These are phyloP conservation scores for Lecanicillium sp. DNA, from an alignment of 2,329 filamentous ascomycete genomes.

Conservation along the genomic window DNA sequence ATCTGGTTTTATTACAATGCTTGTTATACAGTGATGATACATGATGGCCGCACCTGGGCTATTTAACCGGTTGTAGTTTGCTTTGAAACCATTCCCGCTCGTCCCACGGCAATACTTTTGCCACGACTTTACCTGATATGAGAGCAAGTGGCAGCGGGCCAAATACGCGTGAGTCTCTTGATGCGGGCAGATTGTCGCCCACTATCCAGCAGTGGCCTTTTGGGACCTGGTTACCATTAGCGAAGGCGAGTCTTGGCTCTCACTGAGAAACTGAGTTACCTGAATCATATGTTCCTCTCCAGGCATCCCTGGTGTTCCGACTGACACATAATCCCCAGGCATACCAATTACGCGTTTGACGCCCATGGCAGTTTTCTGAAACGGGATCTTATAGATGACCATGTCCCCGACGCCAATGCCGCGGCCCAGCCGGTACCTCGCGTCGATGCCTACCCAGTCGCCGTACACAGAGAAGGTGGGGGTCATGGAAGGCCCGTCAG, in stretches of 20 bases:
- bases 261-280: conserved; percentile 35
- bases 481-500: conserved; percentile 78
- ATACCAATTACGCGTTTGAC: conserved; percentile 76
- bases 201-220: conserved; percentile 86
- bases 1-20: background rate
- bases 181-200: conserved; percentile 81
- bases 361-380: conserved; percentile 52
- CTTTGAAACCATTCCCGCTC: conserved; percentile 47
- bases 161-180: conserved; percentile 79
- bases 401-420: conserved; percentile 70
- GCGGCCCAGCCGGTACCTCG: conserved; percentile 62
- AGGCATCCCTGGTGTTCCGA: conserved; percentile 52
- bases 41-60: conserved; percentile 2
- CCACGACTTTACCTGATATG: conserved; percentile 75
- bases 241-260: background rate
- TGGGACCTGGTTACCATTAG: conserved; percentile 66
- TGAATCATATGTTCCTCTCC: conserved; percentile 55
- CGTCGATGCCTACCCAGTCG: conserved; percentile 64
- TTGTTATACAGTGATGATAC: conserved; percentile 16
- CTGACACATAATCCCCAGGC: conserved; percentile 68
- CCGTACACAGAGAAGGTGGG: conserved; percentile 68
- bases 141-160: conserved; percentile 82
- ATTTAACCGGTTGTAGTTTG: conserved; percentile 31
- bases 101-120: conserved; percentile 48
- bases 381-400: conserved; percentile 71